Base-by-base conservation (phyloP, 495 filamentous ascomycete genomes). In the Penicillium antarcticum region DNA sequence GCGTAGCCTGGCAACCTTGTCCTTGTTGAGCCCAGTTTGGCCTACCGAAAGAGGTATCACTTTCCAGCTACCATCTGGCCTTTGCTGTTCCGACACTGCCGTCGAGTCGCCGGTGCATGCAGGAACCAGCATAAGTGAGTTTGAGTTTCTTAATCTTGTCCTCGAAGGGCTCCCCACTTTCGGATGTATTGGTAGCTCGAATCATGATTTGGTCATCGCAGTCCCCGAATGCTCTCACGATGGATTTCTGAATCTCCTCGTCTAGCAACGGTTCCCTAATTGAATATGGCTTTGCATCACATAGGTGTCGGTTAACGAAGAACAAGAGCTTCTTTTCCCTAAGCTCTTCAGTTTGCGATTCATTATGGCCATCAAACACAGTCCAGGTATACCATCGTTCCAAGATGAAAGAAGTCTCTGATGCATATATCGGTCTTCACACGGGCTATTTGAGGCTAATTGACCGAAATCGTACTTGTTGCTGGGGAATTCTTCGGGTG, bases 91-190 rank as follows among this genome's bases (percentile, higher is more conserved):
- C 2, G 87, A 64, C 0, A 87, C 81, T 1, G 84, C 83, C 17
- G 82, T 71, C 8, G 78, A 84, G 60, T 84, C 80, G 5, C 82
- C 82, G 1, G 71, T 74, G 42, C 78, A 81, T 0, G 84, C 83
- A 87, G 2, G 81, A 83, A 0, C 83, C 82, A 2, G 78, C 63
- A 51, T 72, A 77, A 12, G 73, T 79, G 24, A 79, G 74, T 33
- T 53, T 64, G 34, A 74, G 50, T 18, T 66, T 66, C 47, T 60
- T 56, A 7, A 69, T 60, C 21, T 71, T 75, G 8, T 62, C 57
- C 17, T 53, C 51, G 0, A 73, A 48, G 2, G 67, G 53, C 10
- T 42, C 21, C 16, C 57, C 24, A 41, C 63, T 65, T 13, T 50
- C 46, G 16, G 50, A 40, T 11, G 64, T 60, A 16, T 57, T 42